These are phyloP conservation scores for Alternaria hordeiaustralica DNA, from an alignment of 2,329 filamentous ascomycete genomes.

Conservation along the genomic window DNA sequence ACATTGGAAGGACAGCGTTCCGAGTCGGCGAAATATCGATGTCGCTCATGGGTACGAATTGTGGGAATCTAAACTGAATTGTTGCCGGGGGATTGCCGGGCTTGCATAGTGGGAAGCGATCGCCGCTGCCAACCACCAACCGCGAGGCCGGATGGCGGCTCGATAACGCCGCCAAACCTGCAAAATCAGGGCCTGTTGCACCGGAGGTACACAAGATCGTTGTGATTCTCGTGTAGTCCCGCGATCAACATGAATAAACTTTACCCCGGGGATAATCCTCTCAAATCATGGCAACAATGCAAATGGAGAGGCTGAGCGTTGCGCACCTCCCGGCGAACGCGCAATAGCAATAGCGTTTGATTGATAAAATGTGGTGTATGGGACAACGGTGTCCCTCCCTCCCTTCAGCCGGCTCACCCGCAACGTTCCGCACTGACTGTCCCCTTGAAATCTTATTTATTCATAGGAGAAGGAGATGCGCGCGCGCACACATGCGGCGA, in stretches of 20 bases:
- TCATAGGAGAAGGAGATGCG: conserved; percentile 3
- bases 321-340: conserved; percentile 16
- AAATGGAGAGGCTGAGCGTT: conserved; percentile 9
- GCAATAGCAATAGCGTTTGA: conserved; percentile 33
- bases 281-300: conserved; percentile 7
- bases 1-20: conserved; percentile 22
- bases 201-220: conserved; percentile 11
- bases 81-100: conserved; percentile 31
- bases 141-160: conserved; percentile 25
- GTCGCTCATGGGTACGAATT: conserved; percentile 20
- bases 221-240: conserved; percentile 21
- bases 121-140: conserved; percentile 22
- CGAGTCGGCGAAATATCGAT: conserved; percentile 33
- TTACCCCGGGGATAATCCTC: conserved; percentile 11
- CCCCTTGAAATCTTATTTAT: conserved; percentile 4
- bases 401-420: conserved; percentile 32
- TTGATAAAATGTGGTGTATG: conserved; percentile 27
- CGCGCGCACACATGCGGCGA: conserved; percentile 12
- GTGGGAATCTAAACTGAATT: conserved; percentile 31
- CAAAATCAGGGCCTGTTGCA: conserved; percentile 10
- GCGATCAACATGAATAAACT: conserved; percentile 13
- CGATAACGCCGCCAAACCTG: conserved; percentile 28
- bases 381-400: conserved; percentile 30
- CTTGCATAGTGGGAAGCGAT: conserved; percentile 37
- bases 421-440: not conserved